Percentiles rank a stretch among this genome's conserved stretches.
Evolutionary conservation across 257 asterid genomes (phyloP).

Genomic region (Solanum stenotomum): DNA sequence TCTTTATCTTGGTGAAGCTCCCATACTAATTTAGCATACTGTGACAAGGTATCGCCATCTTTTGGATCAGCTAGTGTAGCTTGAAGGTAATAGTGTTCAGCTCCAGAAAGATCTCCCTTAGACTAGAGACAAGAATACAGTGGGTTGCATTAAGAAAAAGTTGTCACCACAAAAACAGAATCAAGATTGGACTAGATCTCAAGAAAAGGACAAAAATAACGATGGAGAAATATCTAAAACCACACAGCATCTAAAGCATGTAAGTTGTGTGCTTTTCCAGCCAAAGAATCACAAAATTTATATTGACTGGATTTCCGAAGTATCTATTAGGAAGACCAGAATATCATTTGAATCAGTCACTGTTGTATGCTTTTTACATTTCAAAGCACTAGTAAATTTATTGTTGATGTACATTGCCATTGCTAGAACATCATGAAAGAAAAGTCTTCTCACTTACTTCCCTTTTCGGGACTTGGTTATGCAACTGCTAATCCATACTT

Average conservation of each 20-base stretch:
- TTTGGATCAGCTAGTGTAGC: constrained; percentile 64
- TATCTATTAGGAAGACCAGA: background rate
- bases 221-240: background rate
- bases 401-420: background rate
- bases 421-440: background rate
- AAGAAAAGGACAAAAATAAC: background rate
- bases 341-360: background rate
- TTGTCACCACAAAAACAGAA: background rate
- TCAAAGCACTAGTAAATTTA: background rate
- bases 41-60: constrained; percentile 44
- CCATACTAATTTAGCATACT: constrained; percentile 69
- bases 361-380: background rate
- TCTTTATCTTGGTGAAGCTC: constrained; percentile 45
- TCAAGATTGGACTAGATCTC: background rate
- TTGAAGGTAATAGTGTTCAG: constrained; percentile 54
- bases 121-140: constrained; percentile 24
- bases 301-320: background rate
- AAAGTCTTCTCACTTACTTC: background rate
- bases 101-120: constrained; percentile 54
- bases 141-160: background rate
- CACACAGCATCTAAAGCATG: background rate
- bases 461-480: background rate
- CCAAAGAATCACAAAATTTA: background rate
- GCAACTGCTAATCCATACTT: background rate
- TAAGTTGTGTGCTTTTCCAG: background rate